Evolutionary conservation across 2,329 filamentous ascomycete species (phyloP).

Genomic region (Trichoderma sp.): DNA sequence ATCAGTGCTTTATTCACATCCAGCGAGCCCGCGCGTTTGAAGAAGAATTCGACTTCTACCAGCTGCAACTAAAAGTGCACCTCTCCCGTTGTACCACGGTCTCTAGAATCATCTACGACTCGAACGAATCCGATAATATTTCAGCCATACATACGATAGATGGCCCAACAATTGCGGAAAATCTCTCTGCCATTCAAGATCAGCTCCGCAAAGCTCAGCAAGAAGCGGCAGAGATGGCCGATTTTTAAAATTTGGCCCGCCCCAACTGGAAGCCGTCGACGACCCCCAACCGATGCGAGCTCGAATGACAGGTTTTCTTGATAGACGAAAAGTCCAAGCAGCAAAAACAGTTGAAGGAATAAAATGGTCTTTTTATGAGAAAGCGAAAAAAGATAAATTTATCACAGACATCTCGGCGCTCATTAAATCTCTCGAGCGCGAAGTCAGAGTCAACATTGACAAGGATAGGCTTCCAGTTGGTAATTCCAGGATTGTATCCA

Average conservation of each 20-base stretch:
- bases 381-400: not conserved
- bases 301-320: not conserved
- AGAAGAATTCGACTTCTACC: not conserved
- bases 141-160: not conserved
- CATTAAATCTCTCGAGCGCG: not conserved
- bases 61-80: not conserved
- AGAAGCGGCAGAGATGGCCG: not conserved
- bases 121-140: not conserved
- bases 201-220: not conserved
- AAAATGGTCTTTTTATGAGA: constrained; percentile 2
- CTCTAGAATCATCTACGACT: not conserved
- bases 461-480: not conserved
- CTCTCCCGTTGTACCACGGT: not conserved
- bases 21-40: not conserved
- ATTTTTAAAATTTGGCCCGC: too few relatives aligned
- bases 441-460: not conserved
- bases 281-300: not conserved
- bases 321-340: not conserved
- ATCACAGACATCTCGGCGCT: not conserved
- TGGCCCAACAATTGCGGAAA: not conserved
- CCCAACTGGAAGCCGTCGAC: too few relatives aligned
- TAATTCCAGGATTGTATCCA: not conserved
- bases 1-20: not conserved
- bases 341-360: not conserved
- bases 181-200: not conserved